Evolutionary conservation across 2,329 filamentous ascomycete genomes (phyloP), one percentile per base, ranked within the genome.

Genomic region (Diaporthe caulivora): DNA sequence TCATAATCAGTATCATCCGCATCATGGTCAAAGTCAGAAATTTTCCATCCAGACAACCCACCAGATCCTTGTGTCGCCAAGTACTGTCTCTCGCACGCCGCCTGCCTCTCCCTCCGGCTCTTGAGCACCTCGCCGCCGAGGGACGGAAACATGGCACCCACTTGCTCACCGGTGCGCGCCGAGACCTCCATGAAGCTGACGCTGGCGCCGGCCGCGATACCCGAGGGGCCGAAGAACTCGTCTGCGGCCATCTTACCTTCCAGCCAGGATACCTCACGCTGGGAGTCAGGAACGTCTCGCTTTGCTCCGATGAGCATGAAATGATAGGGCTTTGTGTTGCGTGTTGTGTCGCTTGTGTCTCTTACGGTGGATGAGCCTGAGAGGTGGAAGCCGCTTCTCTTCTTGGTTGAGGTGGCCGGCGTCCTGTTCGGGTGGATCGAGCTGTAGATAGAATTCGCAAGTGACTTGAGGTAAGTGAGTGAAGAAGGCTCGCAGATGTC

Each of bases 251-350:
- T 78, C 71, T 77, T 75, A 7, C 82, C 83, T 54, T 83, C 81
- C 6, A 76, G 77, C 79, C 79, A 81, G 4, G 80, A 75, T 1
- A 83, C 80, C 70, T 73, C 72, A 13, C 82, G 78, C 26, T 76
- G 74, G n/a, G 78, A 76, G 49, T 78, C 77, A 51, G 79, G 77
- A 49, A 73, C 75, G 55, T 85, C 83, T 29, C 78, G 79, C 79
- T 84, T 80, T 75, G 81, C 80, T 75, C 82, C 80, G 29, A 84
- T 80, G 7, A 85, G 77, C 11, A 81, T 55, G 44, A 84, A 74
- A 21, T 78, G 79, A 74, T 82, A 84, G 11, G 70, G 69, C 21
- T 21, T 76, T 72, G n/a, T 79, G 78, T 4, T 54, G 10, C 4
- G 31, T 47, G 9, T 34, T 5, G 13, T 24, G 31, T 53, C 44